Conservation (phyloP, 768 basidiomycete genomes). For the Termitomyces sp. region DNA sequence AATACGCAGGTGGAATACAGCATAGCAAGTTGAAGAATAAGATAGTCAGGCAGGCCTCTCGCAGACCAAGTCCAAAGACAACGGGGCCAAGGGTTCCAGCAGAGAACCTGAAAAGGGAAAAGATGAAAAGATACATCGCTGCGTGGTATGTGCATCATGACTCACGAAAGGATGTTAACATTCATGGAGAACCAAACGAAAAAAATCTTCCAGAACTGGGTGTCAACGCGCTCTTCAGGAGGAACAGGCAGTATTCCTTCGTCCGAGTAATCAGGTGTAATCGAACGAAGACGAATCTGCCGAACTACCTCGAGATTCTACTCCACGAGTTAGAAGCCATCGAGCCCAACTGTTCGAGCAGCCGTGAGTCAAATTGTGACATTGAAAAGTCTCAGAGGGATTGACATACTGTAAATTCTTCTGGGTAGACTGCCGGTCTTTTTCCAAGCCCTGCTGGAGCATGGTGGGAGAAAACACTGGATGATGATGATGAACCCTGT, state of each 20-base stretch:
- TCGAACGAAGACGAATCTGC: not conserved
- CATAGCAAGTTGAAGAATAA: slow-evolving; percentile 67
- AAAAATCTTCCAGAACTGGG: slow-evolving; percentile 65
- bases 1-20: slow-evolving; percentile 56
- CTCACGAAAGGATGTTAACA: slow-evolving; percentile 61
- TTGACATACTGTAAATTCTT: not conserved
- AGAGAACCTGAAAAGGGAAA: slow-evolving; percentile 44
- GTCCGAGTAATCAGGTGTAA: not conserved
- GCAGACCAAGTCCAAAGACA: slow-evolving; percentile 54
- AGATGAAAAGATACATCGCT: not conserved
- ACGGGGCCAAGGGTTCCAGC: slow-evolving; percentile 66
- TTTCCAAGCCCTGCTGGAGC: not conserved
- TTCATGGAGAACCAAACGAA: slow-evolving; percentile 78
- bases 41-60: slow-evolving; percentile 63
- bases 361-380: not conserved
- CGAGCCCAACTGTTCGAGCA: slow-evolving; percentile 12
- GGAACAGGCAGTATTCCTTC: slow-evolving; percentile 57
- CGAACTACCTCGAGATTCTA: slow-evolving; percentile 30
- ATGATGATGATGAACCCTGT: too few relatives aligned
- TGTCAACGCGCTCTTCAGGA: slow-evolving; percentile 53
- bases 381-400: not conserved
- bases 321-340: slow-evolving; percentile 23
- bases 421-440: not conserved
- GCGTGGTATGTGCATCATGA: not conserved
- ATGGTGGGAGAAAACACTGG: not conserved